A percentile compares a stretch with the other conserved stretches of the same genome.
Evolutionary conservation across 345 rosid species (phyloP).

Genomic region (Populus euphratica): DNA sequence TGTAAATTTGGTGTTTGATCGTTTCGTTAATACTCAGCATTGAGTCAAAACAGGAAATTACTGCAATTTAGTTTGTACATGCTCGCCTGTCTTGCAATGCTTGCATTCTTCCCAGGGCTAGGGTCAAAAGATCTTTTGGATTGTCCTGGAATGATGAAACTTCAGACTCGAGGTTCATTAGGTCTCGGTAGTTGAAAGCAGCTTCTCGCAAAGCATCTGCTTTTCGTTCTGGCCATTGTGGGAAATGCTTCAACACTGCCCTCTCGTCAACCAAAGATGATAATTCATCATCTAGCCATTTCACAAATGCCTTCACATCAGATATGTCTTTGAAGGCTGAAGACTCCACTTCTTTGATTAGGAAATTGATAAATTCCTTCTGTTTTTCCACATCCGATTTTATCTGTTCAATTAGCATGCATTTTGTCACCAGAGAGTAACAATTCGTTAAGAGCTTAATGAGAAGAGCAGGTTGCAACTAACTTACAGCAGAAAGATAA

Average conservation of each 20-base stretch:
- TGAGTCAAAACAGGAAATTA: constrained; percentile 11
- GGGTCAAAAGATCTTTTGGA: constrained; percentile 47
- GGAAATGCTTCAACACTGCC: constrained; percentile 91
- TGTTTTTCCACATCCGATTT: constrained; percentile 77
- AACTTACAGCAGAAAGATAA: constrained; percentile 85
- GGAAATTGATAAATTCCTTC: constrained; percentile 57
- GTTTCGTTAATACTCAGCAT: constrained; percentile 22
- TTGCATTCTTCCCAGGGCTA: constrained; percentile 56
- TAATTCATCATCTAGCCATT: constrained; percentile 78
- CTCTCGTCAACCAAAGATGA: constrained; percentile 87
- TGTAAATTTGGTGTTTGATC: constrained; percentile 31
- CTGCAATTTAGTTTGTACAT: constrained; percentile 45
- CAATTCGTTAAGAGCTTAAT: background rate
- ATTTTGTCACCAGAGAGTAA: background rate
- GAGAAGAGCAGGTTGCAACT: background rate
- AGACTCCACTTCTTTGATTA: constrained; percentile 71
- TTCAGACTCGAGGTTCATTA: constrained; percentile 57
- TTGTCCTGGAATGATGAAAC: constrained; percentile 56
- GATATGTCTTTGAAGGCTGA: constrained; percentile 57
- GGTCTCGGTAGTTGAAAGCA: constrained; percentile 64
- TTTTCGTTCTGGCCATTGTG: constrained; percentile 88
- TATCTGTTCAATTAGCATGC: constrained; percentile 42
- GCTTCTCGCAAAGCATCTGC: constrained; percentile 88
- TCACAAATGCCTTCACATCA: constrained; percentile 70
- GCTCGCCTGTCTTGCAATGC: constrained; percentile 95